Percentiles rank a stretch among this genome's conserved stretches.
phyloP scores from a whole-genome alignment of 305 asterid species.

The Solanum hybrid region DNA sequence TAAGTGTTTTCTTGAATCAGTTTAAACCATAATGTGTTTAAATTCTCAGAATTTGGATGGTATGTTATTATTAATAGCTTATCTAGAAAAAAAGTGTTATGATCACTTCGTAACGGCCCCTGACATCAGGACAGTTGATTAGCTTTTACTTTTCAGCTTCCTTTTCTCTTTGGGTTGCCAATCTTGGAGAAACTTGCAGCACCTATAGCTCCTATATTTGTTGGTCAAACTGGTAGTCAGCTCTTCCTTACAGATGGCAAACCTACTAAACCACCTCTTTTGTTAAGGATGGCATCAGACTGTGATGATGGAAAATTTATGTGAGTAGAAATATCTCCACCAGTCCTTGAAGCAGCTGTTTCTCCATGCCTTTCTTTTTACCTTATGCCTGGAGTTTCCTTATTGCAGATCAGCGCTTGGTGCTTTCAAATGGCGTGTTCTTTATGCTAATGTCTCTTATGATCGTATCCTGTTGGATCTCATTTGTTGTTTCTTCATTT shows the following conservation, averaged over 20 bases:
- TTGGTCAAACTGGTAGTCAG: conserved; percentile 87
- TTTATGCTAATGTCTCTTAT: conserved; percentile 81
- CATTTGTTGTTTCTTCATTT: background rate
- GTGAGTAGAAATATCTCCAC: conserved; percentile 34
- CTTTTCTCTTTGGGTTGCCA: conserved; percentile 77
- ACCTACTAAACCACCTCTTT: conserved; percentile 74
- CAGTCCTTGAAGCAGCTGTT: conserved; percentile 8
- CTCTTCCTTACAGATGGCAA: conserved; percentile 87
- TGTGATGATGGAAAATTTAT: conserved; percentile 74
- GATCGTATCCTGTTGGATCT: conserved; percentile 67
- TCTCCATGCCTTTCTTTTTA: background rate
- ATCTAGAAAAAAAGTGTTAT: background rate
- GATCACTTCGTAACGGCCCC: conserved; percentile 15
- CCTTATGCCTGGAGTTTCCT: conserved; percentile 10
- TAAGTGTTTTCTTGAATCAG: background rate
- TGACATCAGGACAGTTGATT: conserved; percentile 53
- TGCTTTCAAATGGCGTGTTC: conserved; percentile 64
- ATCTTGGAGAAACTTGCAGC: conserved; percentile 90
- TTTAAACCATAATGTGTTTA: background rate
- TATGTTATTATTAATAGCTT: conserved; percentile 6
- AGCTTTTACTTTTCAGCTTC: conserved; percentile 59
- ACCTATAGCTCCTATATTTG: conserved; percentile 79
- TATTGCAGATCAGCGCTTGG: conserved; percentile 83
- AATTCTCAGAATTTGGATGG: background rate
- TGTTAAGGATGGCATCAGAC: conserved; percentile 78